A percentile compares a stretch with the other conserved stretches of the same genome.
phyloP scores from a whole-genome alignment of 75 land plant genomes.

The Adiantum capillusveneris region DNA sequence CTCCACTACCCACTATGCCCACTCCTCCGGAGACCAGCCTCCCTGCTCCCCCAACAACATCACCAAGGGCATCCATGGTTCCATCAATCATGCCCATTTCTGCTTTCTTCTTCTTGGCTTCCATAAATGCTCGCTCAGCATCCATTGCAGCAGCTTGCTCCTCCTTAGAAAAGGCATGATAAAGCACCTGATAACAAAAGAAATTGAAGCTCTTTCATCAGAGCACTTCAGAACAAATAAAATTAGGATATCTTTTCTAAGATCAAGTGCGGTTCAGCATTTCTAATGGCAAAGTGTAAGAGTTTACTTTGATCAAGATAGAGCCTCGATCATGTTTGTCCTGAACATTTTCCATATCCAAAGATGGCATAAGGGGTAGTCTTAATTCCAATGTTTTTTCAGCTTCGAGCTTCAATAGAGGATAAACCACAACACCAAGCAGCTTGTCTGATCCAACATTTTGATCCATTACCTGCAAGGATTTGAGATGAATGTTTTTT shows the following conservation, averaged over 20 bases:
- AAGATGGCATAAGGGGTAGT: slow-evolving; percentile 47
- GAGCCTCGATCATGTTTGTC: slow-evolving; percentile 78
- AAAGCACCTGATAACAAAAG: slow-evolving; percentile 42
- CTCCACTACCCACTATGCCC: slow-evolving; percentile 38
- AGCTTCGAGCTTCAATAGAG: slow-evolving; percentile 41
- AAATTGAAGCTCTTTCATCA: neutral
- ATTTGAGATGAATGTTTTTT: too few relatives aligned
- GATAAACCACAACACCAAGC: slow-evolving; percentile 48
- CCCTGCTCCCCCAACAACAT: slow-evolving; percentile 41
- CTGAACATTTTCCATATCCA: slow-evolving; percentile 48
- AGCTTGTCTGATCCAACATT: slow-evolving; percentile 61
- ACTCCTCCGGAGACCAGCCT: slow-evolving; percentile 25
- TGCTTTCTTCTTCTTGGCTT: slow-evolving; percentile 53
- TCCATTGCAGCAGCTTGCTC: slow-evolving; percentile 74
- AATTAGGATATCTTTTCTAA: too few relatives aligned
- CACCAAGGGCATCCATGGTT: slow-evolving; percentile 78
- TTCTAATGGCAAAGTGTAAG: neutral
- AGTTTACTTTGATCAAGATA: slow-evolving; percentile 44
- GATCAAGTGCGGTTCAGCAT: too few relatives aligned
- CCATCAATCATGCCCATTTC: slow-evolving; percentile 68
- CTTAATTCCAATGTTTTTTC: slow-evolving; percentile 43
- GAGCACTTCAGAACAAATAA: too few relatives aligned
- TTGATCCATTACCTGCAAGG: slow-evolving; percentile 73
- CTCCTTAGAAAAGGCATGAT: slow-evolving; percentile 72
- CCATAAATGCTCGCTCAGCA: slow-evolving; percentile 65